phyloP scores from a whole-genome alignment of 2,329 filamentous ascomycete species.

The Talaromyces sp. region DNA sequence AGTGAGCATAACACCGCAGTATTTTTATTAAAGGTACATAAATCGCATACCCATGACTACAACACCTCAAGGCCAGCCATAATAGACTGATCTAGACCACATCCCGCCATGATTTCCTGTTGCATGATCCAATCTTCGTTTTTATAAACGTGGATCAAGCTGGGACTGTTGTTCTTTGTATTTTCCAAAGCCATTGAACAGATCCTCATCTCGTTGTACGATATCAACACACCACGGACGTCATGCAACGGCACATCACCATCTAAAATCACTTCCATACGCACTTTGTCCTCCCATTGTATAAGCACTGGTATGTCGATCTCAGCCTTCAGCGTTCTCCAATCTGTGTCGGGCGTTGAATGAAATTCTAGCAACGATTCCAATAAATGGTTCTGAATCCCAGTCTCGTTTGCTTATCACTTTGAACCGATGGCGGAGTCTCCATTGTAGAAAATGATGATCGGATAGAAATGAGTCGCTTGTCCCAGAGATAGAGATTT shows the following conservation, averaged over 20 bases:
- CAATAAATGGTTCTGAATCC: background rate
- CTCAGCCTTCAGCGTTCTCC: background rate
- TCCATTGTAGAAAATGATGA: constrained; percentile 7
- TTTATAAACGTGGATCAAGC: background rate
- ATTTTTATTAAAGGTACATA: too few relatives aligned
- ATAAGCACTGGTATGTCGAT: background rate
- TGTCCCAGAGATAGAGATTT: constrained; percentile 11
- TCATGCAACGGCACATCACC: constrained; percentile 4
- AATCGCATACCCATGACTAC: background rate
- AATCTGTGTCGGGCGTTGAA: background rate
- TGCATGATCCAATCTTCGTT: constrained; percentile 4
- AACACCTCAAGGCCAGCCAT: constrained; percentile 2
- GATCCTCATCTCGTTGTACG: background rate
- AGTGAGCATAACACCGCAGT: background rate
- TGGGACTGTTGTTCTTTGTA: background rate
- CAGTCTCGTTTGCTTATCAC: background rate
- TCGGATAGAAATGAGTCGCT: background rate
- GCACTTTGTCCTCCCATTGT: background rate
- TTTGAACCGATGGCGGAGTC: constrained; percentile 1
- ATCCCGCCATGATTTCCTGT: background rate
- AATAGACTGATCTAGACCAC: background rate
- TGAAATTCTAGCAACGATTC: background rate
- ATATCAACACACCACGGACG: background rate
- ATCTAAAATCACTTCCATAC: background rate
- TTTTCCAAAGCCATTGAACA: background rate